A percentile compares a stretch with the other conserved stretches of the same genome.
Conservation (phyloP, 2,329 filamentous ascomycete species). For the Endothia cerciana region DNA sequence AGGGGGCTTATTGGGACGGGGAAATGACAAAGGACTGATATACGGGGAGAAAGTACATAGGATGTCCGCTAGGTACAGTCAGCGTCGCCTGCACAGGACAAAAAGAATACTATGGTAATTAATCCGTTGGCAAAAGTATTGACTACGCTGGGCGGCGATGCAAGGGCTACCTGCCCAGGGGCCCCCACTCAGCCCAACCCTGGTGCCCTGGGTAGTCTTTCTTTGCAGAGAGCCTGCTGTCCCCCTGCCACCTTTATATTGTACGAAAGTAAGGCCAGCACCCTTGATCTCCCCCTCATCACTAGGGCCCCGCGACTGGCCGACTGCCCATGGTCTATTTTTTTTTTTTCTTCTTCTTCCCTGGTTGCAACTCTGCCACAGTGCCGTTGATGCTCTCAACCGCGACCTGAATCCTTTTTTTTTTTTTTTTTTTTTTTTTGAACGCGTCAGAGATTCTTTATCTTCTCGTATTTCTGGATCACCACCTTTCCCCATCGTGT, state of each 20-base stretch:
- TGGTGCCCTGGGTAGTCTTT: slow-evolving; percentile 11
- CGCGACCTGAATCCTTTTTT: background rate
- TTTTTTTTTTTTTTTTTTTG: too few species aligned
- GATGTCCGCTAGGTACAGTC: background rate
- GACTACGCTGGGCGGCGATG: slow-evolving; percentile 4
- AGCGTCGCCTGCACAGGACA: background rate
- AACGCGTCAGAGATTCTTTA: background rate
- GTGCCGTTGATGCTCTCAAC: slow-evolving; percentile 7
- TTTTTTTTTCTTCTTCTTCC: slow-evolving; percentile 14
- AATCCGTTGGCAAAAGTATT: background rate
- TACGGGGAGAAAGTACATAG: background rate
- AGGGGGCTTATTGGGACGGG: background rate
- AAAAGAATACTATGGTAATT: background rate
- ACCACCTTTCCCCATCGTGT: background rate
- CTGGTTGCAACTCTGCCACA: slow-evolving; percentile 15
- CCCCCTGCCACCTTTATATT: too few species aligned
- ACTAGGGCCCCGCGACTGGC: slow-evolving; percentile 10
- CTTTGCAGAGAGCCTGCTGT: too few species aligned
- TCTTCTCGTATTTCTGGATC: background rate
- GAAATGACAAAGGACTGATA: background rate
- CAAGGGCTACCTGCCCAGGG: background rate
- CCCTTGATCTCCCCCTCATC: slow-evolving; percentile 1
- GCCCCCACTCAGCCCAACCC: background rate
- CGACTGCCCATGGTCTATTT: slow-evolving; percentile 10
- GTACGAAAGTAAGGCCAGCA: background rate